phyloP scores from a whole-genome alignment of 495 filamentous ascomycete genomes.

The Penicillium bovifimosum region DNA sequence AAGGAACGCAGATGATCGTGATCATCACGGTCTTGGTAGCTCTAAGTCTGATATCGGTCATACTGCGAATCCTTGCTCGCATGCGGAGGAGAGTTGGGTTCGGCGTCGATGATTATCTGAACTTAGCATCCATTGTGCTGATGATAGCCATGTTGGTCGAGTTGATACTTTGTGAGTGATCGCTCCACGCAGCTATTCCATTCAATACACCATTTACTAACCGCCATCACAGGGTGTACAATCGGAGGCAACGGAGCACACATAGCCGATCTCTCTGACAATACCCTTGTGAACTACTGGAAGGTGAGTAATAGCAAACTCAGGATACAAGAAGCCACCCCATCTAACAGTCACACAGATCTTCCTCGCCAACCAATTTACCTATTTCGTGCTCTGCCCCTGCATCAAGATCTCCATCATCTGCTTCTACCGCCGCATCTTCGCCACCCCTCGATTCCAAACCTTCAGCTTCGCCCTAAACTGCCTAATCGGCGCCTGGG shows the following conservation, averaged over 20 bases:
- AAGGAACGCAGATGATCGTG: slow-evolving; percentile 33
- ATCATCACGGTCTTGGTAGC: slow-evolving; percentile 34
- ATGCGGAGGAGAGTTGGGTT: slow-evolving; percentile 33
- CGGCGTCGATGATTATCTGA: slow-evolving; percentile 40
- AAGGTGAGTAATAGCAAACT: slow-evolving; percentile 24
- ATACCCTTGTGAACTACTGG: slow-evolving; percentile 31
- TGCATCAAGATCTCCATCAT: slow-evolving; percentile 42
- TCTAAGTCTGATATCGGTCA: slow-evolving; percentile 32
- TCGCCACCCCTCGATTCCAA: slow-evolving; percentile 37
- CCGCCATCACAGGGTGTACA: slow-evolving; percentile 25
- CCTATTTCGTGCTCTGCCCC: slow-evolving; percentile 39
- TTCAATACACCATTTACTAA: slow-evolving; percentile 6
- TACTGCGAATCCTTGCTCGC: slow-evolving; percentile 35
- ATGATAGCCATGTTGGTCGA: slow-evolving; percentile 35
- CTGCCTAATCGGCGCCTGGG: slow-evolving; percentile 33
- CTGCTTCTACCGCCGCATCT: slow-evolving; percentile 45
- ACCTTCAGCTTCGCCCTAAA: slow-evolving; percentile 25
- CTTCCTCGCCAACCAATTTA: slow-evolving; percentile 43
- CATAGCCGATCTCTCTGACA: slow-evolving; percentile 11
- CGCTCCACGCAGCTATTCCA: too few species aligned
- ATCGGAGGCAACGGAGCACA: slow-evolving; percentile 36
- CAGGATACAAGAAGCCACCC: neutral
- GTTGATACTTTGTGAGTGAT: slow-evolving; percentile 32
- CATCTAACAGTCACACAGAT: slow-evolving; percentile 26
- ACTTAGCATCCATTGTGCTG: slow-evolving; percentile 26